phyloP scores from a whole-genome alignment of 2,329 filamentous ascomycete species.

The Epichloe sibirici region DNA sequence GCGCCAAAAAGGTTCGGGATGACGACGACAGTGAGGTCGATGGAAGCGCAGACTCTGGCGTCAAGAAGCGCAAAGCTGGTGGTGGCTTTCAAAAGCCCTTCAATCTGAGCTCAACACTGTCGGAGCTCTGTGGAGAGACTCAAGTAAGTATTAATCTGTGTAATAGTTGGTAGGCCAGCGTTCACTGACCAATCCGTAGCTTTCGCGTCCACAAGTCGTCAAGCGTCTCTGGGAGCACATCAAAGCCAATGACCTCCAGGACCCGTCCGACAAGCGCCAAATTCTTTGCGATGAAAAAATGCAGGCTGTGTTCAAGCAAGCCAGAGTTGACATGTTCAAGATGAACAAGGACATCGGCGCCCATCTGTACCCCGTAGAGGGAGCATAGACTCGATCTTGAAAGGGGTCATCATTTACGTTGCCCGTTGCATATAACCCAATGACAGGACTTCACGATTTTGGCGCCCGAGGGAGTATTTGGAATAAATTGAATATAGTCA shows the following conservation, averaged over 20 bases:
- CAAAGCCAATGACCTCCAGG: constrained; percentile 76
- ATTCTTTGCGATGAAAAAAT: constrained; percentile 88
- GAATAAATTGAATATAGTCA: not conserved
- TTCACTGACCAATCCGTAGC: constrained; percentile 31
- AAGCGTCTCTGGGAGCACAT: constrained; percentile 96
- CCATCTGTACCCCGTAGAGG: constrained; percentile 78
- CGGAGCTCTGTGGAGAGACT: constrained; percentile 57
- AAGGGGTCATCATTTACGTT: not conserved
- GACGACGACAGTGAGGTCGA: constrained; percentile 72
- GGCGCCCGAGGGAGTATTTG: constrained; percentile 8
- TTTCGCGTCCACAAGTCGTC: constrained; percentile 89
- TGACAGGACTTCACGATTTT: not conserved
- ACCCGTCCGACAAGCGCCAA: constrained; percentile 81
- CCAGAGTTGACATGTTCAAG: constrained; percentile 94
- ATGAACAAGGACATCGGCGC: constrained; percentile 95
- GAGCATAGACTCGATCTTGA: constrained; percentile 29
- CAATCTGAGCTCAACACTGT: constrained; percentile 56
- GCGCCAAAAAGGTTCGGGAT: constrained; percentile 57
- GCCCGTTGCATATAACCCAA: not conserved
- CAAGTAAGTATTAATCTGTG: constrained; percentile 34
- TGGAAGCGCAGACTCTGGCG: constrained; percentile 43
- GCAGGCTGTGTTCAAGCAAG: constrained; percentile 82
- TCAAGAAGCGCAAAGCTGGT: constrained; percentile 67
- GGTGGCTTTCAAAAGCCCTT: constrained; percentile 90
- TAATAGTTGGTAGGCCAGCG: not conserved